phyloP scores from a whole-genome alignment of 2,329 filamentous ascomycete genomes.

The Ascochyta pisi region DNA sequence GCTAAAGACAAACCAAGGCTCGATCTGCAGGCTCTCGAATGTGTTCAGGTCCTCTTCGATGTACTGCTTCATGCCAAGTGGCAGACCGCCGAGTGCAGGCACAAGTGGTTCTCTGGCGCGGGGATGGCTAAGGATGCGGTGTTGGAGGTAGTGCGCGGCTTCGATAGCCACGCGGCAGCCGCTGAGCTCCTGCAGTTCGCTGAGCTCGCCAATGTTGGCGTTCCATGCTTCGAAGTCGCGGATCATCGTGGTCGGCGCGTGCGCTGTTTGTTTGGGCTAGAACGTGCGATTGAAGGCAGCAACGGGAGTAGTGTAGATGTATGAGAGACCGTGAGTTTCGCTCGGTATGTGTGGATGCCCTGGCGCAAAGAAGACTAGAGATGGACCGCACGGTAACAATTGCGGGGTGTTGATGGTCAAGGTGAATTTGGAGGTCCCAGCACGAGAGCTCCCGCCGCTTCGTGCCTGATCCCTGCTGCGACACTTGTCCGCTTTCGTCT shows the following conservation, averaged over 20 bases:
- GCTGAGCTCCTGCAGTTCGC: slow-evolving; percentile 73
- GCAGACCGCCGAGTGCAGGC: slow-evolving; percentile 86
- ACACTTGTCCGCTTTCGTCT: slow-evolving; percentile 14
- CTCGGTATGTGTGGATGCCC: background rate
- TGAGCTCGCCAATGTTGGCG: slow-evolving; percentile 60
- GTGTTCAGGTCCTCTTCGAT: slow-evolving; percentile 78
- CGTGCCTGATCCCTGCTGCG: slow-evolving; percentile 7
- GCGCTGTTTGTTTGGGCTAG: slow-evolving; percentile 11
- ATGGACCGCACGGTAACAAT: slow-evolving; percentile 5
- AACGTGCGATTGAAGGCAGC: background rate
- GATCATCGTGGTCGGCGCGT: slow-evolving; percentile 48
- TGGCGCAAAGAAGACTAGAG: background rate
- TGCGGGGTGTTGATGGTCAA: slow-evolving; percentile 15
- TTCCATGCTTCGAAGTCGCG: slow-evolving; percentile 64
- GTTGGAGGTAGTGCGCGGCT: slow-evolving; percentile 84
- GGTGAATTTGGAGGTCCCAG: slow-evolving; percentile 14
- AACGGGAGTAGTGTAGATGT: background rate
- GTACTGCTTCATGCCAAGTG: slow-evolving; percentile 75
- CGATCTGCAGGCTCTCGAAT: slow-evolving; percentile 73
- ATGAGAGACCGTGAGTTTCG: background rate
- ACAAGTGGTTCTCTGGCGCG: slow-evolving; percentile 82
- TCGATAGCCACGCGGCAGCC: slow-evolving; percentile 82
- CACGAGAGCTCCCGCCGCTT: slow-evolving; percentile 19
- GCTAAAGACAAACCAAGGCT: slow-evolving; percentile 90
- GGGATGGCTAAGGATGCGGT: slow-evolving; percentile 65